Percentiles rank a stretch among this genome's conserved stretches.
These are phyloP conservation scores for Cadophora luteo-olivacea DNA, from an alignment of 2,329 filamentous ascomycete genomes.

Conservation along the genomic window DNA sequence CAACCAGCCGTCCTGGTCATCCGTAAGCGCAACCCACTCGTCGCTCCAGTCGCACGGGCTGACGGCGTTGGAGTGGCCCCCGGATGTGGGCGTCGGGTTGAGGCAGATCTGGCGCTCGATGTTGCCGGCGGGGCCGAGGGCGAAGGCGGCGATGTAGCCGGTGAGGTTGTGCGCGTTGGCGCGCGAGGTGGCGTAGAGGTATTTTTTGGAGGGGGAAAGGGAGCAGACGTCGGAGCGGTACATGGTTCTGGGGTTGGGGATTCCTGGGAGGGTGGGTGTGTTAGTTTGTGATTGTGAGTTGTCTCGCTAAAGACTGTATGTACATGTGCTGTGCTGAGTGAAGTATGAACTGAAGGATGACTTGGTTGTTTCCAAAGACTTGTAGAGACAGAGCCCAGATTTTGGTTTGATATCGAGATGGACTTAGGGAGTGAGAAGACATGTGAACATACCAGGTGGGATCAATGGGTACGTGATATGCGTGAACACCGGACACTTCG, in stretches of 20 bases:
- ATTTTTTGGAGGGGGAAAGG: conserved; percentile 70
- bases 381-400: no score
- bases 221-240: conserved; percentile 88
- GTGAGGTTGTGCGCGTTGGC: conserved; percentile 78
- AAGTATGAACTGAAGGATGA: neutral
- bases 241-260: conserved; percentile 56
- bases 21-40: conserved; percentile 88
- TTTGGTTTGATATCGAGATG: no score
- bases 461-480: conserved; percentile 79
- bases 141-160: conserved; percentile 84
- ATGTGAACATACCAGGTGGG: conserved; percentile 70
- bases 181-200: conserved; percentile 86
- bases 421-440: conserved; percentile 38
- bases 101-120: conserved; percentile 82
- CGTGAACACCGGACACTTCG: conserved; percentile 80
- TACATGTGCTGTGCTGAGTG: neutral
- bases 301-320: neutral
- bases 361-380: no score
- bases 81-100: conserved; percentile 85
- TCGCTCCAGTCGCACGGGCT: conserved; percentile 83
- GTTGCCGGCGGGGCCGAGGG: conserved; percentile 69
- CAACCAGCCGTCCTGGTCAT: conserved; percentile 86
- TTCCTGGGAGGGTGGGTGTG: conserved; percentile 35
- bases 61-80: conserved; percentile 89
- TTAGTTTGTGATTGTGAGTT: neutral